A percentile compares a stretch with the other conserved stretches of the same genome.
Conservation (phyloP, 2,329 filamentous ascomycete species). For the Monilinia aucupariae region DNA sequence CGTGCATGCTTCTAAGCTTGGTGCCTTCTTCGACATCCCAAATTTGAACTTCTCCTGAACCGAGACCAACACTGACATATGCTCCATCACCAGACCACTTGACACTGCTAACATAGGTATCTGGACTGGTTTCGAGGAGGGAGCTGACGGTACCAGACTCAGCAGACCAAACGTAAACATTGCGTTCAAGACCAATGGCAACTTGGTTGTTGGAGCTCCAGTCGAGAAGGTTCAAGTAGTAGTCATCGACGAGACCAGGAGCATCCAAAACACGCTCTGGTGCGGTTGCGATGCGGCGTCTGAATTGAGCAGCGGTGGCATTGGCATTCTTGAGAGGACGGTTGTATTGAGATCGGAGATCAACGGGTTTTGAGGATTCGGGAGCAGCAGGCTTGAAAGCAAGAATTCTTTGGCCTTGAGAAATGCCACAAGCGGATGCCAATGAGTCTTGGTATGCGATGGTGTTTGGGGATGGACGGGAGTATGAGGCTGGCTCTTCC, state of each 20-base stretch:
- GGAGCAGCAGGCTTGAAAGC: conserved; percentile 98
- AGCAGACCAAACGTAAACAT: conserved; percentile 97
- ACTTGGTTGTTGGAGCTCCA: conserved; percentile 98
- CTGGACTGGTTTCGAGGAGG: conserved; percentile 77
- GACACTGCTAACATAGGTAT: conserved; percentile 96
- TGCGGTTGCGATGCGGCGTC: conserved; percentile 86
- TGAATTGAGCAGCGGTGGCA: conserved; percentile 74
- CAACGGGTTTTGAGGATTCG: conserved; percentile 96
- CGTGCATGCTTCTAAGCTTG: conserved; percentile 98
- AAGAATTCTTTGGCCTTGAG: conserved; percentile 88
- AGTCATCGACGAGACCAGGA: conserved; percentile 93
- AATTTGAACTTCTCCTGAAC: conserved; percentile 95
- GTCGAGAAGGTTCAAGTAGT: conserved; percentile 97
- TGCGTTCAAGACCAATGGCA: conserved; percentile 92
- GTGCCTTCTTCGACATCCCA: conserved; percentile 95
- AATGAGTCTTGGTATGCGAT: conserved; percentile 89
- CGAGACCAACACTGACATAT: conserved; percentile 91
- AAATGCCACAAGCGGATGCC: conserved; percentile 86
- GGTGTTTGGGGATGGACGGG: conserved; percentile 78
- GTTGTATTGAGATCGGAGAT: conserved; percentile 97
- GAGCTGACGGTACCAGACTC: conserved; percentile 86
- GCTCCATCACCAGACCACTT: conserved; percentile 98
- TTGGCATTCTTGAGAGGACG: conserved; percentile 78
- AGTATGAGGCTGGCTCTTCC: conserved; percentile 60
- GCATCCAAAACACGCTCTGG: conserved; percentile 96